These are phyloP conservation scores for Aspergillus alliaceus DNA, from an alignment of 2,329 filamentous ascomycete species.

Conservation along the genomic window DNA sequence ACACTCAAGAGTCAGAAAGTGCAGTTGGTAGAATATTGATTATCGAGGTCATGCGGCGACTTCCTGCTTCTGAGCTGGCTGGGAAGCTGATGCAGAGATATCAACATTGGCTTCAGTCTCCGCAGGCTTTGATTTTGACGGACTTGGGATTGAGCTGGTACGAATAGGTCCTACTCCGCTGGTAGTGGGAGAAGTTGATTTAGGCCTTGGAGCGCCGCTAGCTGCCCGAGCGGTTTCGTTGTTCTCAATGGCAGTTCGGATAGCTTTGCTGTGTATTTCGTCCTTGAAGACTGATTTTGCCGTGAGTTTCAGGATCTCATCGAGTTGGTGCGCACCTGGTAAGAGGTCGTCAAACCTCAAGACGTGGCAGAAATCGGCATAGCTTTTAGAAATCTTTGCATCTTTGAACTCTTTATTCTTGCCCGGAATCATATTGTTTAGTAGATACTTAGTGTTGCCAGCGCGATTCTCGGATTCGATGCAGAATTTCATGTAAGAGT, in stretches of 20 bases:
- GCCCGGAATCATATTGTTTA: constrained; percentile 82
- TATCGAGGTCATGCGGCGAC: constrained; percentile 17
- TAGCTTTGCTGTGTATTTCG: constrained; percentile 24
- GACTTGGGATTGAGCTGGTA: constrained; percentile 30
- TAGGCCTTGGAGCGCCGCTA: constrained; percentile 26
- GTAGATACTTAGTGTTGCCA: constrained; percentile 89
- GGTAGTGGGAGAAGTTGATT: constrained; percentile 20
- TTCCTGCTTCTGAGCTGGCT: constrained; percentile 23
- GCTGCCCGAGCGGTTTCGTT: constrained; percentile 38
- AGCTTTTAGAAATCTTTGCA: constrained; percentile 68
- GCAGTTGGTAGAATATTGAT: background rate
- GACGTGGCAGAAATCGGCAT: constrained; percentile 65
- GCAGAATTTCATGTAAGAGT: constrained; percentile 69
- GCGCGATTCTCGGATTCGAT: constrained; percentile 82
- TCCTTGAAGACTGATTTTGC: constrained; percentile 23
- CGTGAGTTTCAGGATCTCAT: constrained; percentile 53
- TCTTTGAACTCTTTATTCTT: constrained; percentile 65
- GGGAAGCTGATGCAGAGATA: constrained; percentile 18
- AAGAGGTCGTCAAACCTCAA: constrained; percentile 66
- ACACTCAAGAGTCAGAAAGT: background rate
- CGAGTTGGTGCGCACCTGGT: constrained; percentile 64
- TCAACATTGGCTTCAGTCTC: constrained; percentile 25
- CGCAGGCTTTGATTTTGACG: constrained; percentile 23
- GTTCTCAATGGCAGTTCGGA: constrained; percentile 34
- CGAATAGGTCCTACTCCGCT: constrained; percentile 35